Evolutionary conservation across 495 filamentous ascomycete genomes (phyloP).

Genomic region (Darksidea phi): DNA sequence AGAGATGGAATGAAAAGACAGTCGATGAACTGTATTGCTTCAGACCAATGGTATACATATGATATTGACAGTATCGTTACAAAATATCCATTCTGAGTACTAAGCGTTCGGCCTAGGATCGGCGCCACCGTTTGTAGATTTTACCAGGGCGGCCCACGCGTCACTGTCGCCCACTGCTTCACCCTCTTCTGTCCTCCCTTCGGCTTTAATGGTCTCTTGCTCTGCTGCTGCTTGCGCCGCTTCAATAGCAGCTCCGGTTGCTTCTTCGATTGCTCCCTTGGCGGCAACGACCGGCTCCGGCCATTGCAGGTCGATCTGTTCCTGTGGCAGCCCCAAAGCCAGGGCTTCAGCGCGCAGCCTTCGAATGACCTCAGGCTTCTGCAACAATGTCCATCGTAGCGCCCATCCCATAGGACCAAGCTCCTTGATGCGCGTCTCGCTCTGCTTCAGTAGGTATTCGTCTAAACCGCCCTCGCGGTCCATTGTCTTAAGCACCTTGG

Average conservation of each 20-base stretch:
- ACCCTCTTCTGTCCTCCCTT: too few relatives aligned
- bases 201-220: background rate
- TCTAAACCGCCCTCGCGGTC: constrained; percentile 85
- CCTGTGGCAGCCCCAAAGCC: constrained; percentile 48
- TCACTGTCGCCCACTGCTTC: too few relatives aligned
- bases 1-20: too few relatives aligned
- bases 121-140: too few relatives aligned
- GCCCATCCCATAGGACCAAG: constrained; percentile 85
- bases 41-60: too few relatives aligned
- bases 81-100: too few relatives aligned
- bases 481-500: constrained; percentile 78
- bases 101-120: too few relatives aligned
- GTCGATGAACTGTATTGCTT: too few relatives aligned
- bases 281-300: background rate
- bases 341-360: constrained; percentile 58
- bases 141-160: too few relatives aligned
- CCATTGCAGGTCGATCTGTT: constrained; percentile 24
- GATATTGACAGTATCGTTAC: too few relatives aligned
- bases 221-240: background rate
- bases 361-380: constrained; percentile 61
- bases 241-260: background rate
- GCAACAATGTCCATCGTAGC: constrained; percentile 81
- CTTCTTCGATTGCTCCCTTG: background rate
- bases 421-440: constrained; percentile 71
- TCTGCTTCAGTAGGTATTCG: constrained; percentile 79